Percentiles rank a stretch among this genome's conserved stretches.
phyloP scores from a whole-genome alignment of 129 eudicot species.

The Centella asiatica region DNA sequence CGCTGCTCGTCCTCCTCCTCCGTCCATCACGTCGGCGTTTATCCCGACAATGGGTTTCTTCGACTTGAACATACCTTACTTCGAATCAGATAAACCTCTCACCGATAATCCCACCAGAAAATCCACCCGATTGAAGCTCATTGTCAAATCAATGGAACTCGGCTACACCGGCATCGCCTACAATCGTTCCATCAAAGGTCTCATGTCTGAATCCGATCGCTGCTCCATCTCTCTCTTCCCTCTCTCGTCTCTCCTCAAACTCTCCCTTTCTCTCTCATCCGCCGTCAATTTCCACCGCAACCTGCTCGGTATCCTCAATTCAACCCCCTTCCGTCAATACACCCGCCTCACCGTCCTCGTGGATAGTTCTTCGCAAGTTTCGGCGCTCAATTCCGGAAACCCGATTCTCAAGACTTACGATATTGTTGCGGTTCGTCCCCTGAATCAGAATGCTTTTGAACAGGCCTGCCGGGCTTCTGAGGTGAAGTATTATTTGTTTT shows the following conservation, averaged over 20 bases:
- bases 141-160: slow-evolving; percentile 60
- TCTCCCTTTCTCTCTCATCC: slow-evolving; percentile 42
- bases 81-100: slow-evolving; percentile 40
- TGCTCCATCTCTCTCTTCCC: slow-evolving; percentile 51
- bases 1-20: too few species aligned
- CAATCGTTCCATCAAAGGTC: slow-evolving; percentile 61
- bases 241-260: slow-evolving; percentile 39
- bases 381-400: slow-evolving; percentile 69
- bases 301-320: slow-evolving; percentile 33
- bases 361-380: slow-evolving; percentile 41
- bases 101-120: slow-evolving; percentile 28
- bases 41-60: slow-evolving; percentile 82
- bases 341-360: slow-evolving; percentile 67
- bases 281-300: slow-evolving; percentile 62
- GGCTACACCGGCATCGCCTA: slow-evolving; percentile 88
- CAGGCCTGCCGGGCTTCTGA: slow-evolving; percentile 61
- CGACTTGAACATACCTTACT: slow-evolving; percentile 80
- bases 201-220: slow-evolving; percentile 68
- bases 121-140: slow-evolving; percentile 50
- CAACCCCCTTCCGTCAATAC: slow-evolving; percentile 69
- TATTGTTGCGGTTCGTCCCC: slow-evolving; percentile 68
- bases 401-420: slow-evolving; percentile 68
- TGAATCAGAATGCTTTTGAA: slow-evolving; percentile 63
- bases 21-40: too few species aligned
- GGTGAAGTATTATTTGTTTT: slow-evolving; percentile 23